Evolutionary conservation across 768 basidiomycete genomes (phyloP), one percentile per base, ranked within the genome.

Genomic region (Roridomyces roridus): DNA sequence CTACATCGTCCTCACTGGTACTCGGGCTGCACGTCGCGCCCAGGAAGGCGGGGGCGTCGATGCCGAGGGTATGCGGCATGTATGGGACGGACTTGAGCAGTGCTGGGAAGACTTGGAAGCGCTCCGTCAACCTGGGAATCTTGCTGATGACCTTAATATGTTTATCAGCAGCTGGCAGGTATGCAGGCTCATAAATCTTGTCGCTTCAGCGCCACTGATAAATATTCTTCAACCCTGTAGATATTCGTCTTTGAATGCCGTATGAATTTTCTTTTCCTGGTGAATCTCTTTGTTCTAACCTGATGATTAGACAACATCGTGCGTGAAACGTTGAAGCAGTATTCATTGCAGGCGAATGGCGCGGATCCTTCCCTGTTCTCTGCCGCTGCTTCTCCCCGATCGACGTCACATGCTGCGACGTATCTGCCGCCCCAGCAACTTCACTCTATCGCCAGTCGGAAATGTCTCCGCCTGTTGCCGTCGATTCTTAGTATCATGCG

Each of bases 181-280:
- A 67, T 62, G 84, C 20, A 43, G 51, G 53, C 44, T 48, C 28
- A 7, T 48, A 23, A 23, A 42, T 36, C 46, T 48, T 31, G 26
- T 46, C 40, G 47, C 45, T 40, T 50, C 43, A 63, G 11, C 31
- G 57, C 62, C 26, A 61, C 55, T 59, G 39, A 57, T 63, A 59
- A 8, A 34, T 54, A 48, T 52, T 46, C 41, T 35, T 45, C 45
- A 63, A 34, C 31, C 65, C 47, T 67, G n/a, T n/a, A 91, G 86
- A 90, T 94, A 51, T 94, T 92, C 72, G 87, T 96, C 60, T 96
- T 96, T 63, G 92, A 96, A 72, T 93, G 91, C 70, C 82, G 88
- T 89, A 70, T 79, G 88, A 83, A 23, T 47, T 57, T 40, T 15
- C 31, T 34, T 25, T 41, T 36, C 26, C 25, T 31, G 35, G 18